Evolutionary conservation across 1,284 basidiomycete genomes (phyloP).

Genomic region (Leccinum pachyderme): DNA sequence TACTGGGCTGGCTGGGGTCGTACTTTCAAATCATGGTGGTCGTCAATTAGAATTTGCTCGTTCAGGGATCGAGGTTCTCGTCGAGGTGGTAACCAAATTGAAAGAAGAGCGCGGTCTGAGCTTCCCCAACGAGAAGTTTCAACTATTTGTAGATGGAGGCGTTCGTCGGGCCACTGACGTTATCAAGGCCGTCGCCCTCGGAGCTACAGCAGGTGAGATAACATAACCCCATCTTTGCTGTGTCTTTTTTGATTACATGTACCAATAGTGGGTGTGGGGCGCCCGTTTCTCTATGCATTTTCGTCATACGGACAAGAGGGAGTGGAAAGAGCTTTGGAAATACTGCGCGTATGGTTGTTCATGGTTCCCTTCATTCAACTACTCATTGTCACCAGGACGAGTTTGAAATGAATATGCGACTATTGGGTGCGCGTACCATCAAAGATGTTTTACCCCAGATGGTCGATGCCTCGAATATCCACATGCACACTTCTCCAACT

Average conservation of each 20-base stretch:
- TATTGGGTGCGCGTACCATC: slow-evolving; percentile 80
- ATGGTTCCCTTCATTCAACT: not conserved
- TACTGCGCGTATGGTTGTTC: slow-evolving; percentile 61
- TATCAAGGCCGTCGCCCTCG: slow-evolving; percentile 88
- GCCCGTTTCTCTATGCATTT: slow-evolving; percentile 89
- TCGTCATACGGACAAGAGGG: slow-evolving; percentile 85
- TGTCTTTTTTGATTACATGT: slow-evolving; percentile 2
- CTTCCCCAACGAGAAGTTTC: slow-evolving; percentile 70
- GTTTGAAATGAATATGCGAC: slow-evolving; percentile 91
- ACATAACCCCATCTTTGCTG: not conserved
- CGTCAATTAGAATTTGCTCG: slow-evolving; percentile 91
- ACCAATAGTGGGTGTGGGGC: slow-evolving; percentile 64
- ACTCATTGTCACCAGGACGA: slow-evolving; percentile 63
- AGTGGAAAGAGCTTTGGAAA: slow-evolving; percentile 74
- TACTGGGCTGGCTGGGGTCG: slow-evolving; percentile 76
- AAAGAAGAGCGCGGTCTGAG: slow-evolving; percentile 60
- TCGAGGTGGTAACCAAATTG: slow-evolving; percentile 80
- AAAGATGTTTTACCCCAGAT: slow-evolving; percentile 80
- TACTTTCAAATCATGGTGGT: slow-evolving; percentile 91
- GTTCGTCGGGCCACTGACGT: slow-evolving; percentile 90
- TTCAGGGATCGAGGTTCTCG: slow-evolving; percentile 87
- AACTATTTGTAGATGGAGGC: slow-evolving; percentile 91
- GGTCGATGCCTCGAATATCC: slow-evolving; percentile 80
- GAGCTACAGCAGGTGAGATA: slow-evolving; percentile 76
- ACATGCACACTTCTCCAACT: slow-evolving; percentile 59